Conservation (phyloP, 345 rosid genomes). For the Linum lewisii region DNA sequence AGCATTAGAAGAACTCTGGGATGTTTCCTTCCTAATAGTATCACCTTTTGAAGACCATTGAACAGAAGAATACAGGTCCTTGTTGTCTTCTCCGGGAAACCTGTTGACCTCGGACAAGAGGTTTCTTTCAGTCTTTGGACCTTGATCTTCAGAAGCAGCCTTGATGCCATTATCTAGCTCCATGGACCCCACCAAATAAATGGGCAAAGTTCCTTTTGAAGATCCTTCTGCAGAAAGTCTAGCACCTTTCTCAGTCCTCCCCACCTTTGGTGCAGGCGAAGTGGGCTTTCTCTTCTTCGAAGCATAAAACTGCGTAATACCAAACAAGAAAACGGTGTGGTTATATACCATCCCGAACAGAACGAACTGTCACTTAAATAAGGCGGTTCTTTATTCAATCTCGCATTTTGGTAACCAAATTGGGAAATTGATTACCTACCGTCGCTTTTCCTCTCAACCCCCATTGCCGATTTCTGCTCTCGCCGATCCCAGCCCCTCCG, state of each 20-base stretch:
- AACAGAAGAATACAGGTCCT: slow-evolving; percentile 15
- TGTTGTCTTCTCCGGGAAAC: slow-evolving; percentile 22
- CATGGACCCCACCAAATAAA: slow-evolving; percentile 45
- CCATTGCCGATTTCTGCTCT: too few relatives aligned
- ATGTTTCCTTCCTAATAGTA: slow-evolving; percentile 23
- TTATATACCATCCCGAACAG: not conserved
- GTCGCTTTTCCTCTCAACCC: too few relatives aligned
- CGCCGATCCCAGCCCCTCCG: too few relatives aligned
- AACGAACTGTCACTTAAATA: not conserved
- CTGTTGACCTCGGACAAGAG: slow-evolving; percentile 32
- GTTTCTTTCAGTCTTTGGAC: slow-evolving; percentile 33
- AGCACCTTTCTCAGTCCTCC: slow-evolving; percentile 42
- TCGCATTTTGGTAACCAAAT: not conserved
- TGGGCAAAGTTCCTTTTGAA: slow-evolving; percentile 58
- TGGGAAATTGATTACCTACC: too few relatives aligned
- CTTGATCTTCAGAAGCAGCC: slow-evolving; percentile 11
- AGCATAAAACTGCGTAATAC: slow-evolving; percentile 44
- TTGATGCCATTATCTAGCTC: slow-evolving; percentile 20
- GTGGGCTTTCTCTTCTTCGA: slow-evolving; percentile 67
- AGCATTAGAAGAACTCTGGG: slow-evolving; percentile 28
- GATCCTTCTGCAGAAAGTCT: slow-evolving; percentile 40
- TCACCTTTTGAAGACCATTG: slow-evolving; percentile 19
- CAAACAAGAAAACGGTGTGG: slow-evolving; percentile 8
- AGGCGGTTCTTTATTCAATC: not conserved
- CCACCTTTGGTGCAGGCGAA: slow-evolving; percentile 56